These are phyloP conservation scores for Pythium guiyangense DNA, from an alignment of 352 stramenopile genomes.

Conservation along the genomic window DNA sequence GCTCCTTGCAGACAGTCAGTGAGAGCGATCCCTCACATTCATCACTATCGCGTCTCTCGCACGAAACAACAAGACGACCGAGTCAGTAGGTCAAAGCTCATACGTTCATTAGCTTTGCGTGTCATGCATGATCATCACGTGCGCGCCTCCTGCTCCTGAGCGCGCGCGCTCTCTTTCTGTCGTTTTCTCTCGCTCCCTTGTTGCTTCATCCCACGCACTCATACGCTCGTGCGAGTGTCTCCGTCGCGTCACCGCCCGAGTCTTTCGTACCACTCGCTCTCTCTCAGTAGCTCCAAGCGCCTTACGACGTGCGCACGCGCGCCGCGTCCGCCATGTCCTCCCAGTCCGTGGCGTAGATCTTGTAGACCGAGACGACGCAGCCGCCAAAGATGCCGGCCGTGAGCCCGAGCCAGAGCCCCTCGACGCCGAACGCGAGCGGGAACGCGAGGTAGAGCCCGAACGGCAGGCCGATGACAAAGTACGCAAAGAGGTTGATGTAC, in stretches of 20 bases:
- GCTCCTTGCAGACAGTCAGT: neutral
- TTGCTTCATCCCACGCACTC: too few species aligned
- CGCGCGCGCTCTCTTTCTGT: too few species aligned
- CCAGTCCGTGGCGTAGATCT: conserved; percentile 59
- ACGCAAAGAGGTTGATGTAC: conserved; percentile 61
- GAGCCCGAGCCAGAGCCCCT: conserved; percentile 71
- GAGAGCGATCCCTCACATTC: neutral
- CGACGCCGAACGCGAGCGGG: conserved; percentile 44
- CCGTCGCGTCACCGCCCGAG: too few species aligned
- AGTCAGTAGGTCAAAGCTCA: too few species aligned
- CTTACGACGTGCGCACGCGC: conserved; percentile 40
- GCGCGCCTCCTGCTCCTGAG: too few species aligned
- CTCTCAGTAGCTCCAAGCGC: neutral
- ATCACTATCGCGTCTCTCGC: neutral
- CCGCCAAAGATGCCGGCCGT: conserved; percentile 52
- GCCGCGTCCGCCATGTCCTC: conserved; percentile 50
- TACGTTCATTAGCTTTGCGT: too few species aligned
- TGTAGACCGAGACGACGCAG: conserved; percentile 49
- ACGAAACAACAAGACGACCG: too few species aligned
- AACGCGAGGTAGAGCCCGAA: conserved; percentile 63
- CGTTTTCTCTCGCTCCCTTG: too few species aligned
- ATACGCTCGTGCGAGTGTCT: too few species aligned
- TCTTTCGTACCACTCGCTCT: too few species aligned
- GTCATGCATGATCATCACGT: too few species aligned
- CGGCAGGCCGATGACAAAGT: conserved; percentile 67